Evolutionary conservation across 305 asterid genomes (phyloP).

Genomic region (Rubia tinctorum): DNA sequence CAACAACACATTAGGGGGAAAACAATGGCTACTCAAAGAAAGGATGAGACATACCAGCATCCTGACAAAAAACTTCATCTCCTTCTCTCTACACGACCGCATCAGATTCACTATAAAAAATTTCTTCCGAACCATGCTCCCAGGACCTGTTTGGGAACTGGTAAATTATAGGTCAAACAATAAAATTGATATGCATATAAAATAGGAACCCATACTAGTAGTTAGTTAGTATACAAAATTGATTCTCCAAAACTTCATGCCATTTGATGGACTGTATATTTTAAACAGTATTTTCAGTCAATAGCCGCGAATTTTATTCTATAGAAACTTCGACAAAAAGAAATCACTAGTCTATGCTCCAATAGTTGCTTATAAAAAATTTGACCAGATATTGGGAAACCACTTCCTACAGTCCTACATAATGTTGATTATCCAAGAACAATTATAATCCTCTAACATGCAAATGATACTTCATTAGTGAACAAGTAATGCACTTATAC

Average conservation of each 20-base stretch:
- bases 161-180: slow-evolving; percentile 34
- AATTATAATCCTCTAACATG: background rate
- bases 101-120: slow-evolving; percentile 74
- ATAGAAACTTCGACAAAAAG: background rate
- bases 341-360: background rate
- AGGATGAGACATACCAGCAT: slow-evolving; percentile 57
- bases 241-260: background rate
- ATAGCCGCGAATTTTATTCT: background rate
- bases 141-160: slow-evolving; percentile 95
- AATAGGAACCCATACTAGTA: background rate
- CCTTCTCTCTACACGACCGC: slow-evolving; percentile 93
- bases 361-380: background rate
- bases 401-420: background rate
- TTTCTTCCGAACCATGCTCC: slow-evolving; percentile 76
- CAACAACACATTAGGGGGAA: background rate
- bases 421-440: background rate
- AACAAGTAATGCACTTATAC: slow-evolving; percentile 31
- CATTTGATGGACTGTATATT: background rate
- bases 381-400: background rate
- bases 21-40: background rate
- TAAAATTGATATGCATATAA: slow-evolving; percentile 1
- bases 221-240: background rate
- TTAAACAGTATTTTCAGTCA: background rate
- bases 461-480: background rate
- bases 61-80: slow-evolving; percentile 87